These are phyloP conservation scores for Rhodocollybia butyracea DNA, from an alignment of 768 basidiomycete species.

Conservation along the genomic window DNA sequence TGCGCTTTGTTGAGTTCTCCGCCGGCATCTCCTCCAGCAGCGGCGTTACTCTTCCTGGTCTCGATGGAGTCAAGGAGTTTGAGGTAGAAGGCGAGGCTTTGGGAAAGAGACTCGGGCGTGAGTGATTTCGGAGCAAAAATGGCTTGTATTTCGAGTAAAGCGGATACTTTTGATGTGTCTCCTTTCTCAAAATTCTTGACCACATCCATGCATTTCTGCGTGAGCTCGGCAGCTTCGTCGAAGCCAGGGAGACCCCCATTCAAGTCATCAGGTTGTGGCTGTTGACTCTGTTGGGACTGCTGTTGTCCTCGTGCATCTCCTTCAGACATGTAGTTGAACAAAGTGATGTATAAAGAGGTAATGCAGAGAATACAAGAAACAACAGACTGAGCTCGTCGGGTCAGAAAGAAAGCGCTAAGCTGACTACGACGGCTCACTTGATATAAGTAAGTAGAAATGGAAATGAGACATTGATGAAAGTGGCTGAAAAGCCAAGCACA, in stretches of 20 bases:
- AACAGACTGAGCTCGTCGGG: too few species aligned
- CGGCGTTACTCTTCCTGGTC: too few species aligned
- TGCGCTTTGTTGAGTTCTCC: background rate
- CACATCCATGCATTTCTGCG: background rate
- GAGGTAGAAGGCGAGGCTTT: background rate
- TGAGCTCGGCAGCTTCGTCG: background rate
- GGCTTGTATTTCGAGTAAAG: background rate
- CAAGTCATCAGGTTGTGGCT: background rate
- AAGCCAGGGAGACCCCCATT: background rate
- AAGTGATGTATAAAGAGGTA: background rate
- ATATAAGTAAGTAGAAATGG: too few species aligned
- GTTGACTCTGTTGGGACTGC: background rate
- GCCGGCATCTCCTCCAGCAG: too few species aligned
- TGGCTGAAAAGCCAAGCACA: too few species aligned
- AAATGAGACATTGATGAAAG: too few species aligned
- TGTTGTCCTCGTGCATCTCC: too few species aligned
- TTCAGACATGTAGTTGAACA: background rate
- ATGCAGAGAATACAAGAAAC: too few species aligned
- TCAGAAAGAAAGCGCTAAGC: too few species aligned
- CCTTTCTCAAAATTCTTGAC: background rate
- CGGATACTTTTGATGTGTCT: too few species aligned
- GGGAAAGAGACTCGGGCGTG: background rate
- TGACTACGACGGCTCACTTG: too few species aligned
- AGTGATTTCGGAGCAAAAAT: background rate
- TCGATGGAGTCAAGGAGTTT: background rate